Percentiles rank a stretch among this genome's conserved stretches.
These are phyloP conservation scores for Volutella citrinella DNA, from an alignment of 2,329 filamentous ascomycete genomes.

Conservation along the genomic window DNA sequence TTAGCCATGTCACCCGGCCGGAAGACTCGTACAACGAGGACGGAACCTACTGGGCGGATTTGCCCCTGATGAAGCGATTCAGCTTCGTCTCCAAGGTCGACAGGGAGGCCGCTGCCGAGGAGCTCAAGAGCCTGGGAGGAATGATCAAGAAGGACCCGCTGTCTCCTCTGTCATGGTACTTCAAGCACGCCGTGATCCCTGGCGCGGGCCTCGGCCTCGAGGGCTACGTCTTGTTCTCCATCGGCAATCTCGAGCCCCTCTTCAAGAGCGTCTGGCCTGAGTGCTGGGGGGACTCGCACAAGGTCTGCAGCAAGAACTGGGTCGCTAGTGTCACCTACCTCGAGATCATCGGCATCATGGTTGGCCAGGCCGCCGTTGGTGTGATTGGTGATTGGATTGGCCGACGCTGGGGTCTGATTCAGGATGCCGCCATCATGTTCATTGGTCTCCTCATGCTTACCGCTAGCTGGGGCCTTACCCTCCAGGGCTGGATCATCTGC, in stretches of 20 bases:
- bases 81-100: slow-evolving; percentile 76
- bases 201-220: slow-evolving; percentile 90
- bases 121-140: slow-evolving; percentile 63
- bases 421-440: slow-evolving; percentile 93
- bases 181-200: slow-evolving; percentile 86
- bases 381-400: slow-evolving; percentile 75
- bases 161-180: slow-evolving; percentile 80
- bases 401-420: slow-evolving; percentile 91
- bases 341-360: slow-evolving; percentile 92
- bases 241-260: slow-evolving; percentile 85
- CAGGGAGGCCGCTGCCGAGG: slow-evolving; percentile 63
- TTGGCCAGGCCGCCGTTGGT: slow-evolving; percentile 86
- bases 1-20: slow-evolving; percentile 78
- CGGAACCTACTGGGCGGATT: slow-evolving; percentile 90
- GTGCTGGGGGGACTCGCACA: slow-evolving; percentile 71
- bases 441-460: slow-evolving; percentile 88
- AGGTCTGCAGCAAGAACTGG: slow-evolving; percentile 76
- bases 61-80: slow-evolving; percentile 67
- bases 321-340: slow-evolving; percentile 82
- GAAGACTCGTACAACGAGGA: slow-evolving; percentile 82
- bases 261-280: slow-evolving; percentile 71
- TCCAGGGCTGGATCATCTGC: slow-evolving; percentile 96
- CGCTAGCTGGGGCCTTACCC: slow-evolving; percentile 79
- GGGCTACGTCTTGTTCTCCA: slow-evolving; percentile 95
- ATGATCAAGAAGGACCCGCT: slow-evolving; percentile 89